Conservation (phyloP, 2,329 filamentous ascomycete species). For the Cucurbitaria berberidis region DNA sequence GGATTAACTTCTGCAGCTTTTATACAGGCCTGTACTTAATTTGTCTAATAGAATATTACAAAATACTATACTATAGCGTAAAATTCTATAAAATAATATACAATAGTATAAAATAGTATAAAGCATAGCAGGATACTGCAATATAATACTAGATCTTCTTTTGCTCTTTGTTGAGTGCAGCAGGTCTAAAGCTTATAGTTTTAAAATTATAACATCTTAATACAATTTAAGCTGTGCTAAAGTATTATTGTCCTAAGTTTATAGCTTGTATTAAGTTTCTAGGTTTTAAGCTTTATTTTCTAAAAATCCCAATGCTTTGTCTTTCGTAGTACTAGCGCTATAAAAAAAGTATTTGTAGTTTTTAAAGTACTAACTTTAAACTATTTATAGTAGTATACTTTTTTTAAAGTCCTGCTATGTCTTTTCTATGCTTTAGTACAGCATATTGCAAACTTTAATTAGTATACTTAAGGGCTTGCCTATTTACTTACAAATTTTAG, state of each 20-base stretch:
- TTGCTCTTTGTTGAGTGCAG: slow-evolving; percentile 67
- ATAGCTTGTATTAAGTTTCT: slow-evolving; percentile 59
- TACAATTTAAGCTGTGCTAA: slow-evolving; percentile 29
- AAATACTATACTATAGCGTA: too few species aligned
- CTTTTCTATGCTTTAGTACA: slow-evolving; percentile 66
- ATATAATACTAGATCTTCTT: too few species aligned
- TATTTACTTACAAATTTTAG: slow-evolving; percentile 54
- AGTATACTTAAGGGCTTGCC: slow-evolving; percentile 6
- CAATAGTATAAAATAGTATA: too few species aligned
- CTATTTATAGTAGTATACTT: slow-evolving; percentile 65
- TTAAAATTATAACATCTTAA: slow-evolving; percentile 31
- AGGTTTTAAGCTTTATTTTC: slow-evolving; percentile 63
- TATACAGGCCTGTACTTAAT: too few species aligned
- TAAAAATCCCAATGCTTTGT: slow-evolving; percentile 54
- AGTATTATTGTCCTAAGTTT: not conserved
- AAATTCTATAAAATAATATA: too few species aligned
- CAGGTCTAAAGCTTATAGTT: slow-evolving; percentile 39
- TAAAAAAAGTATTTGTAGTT: slow-evolving; percentile 50
- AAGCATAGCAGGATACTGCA: too few species aligned
- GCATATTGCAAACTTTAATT: slow-evolving; percentile 61
- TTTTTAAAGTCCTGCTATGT: slow-evolving; percentile 59
- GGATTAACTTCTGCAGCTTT: too few species aligned
- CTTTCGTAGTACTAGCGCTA: slow-evolving; percentile 19
- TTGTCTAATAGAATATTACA: too few species aligned
- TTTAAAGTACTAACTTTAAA: slow-evolving; percentile 62